Percentiles rank a stretch among this genome's conserved stretches.
These are phyloP conservation scores for Pisolithus sp. DNA, from an alignment of 768 basidiomycete species.

Conservation along the genomic window DNA sequence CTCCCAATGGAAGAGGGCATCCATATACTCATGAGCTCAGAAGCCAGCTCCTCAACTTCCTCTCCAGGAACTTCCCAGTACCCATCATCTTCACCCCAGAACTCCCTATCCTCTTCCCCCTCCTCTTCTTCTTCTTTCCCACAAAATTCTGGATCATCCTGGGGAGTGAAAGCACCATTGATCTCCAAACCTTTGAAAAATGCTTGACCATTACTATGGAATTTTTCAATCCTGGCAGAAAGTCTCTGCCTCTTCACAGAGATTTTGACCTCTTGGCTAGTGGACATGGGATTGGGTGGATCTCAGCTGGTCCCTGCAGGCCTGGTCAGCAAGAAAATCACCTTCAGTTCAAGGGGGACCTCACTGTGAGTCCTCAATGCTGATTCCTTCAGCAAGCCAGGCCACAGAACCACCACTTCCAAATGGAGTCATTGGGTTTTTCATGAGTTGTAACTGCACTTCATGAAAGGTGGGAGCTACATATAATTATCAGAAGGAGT, in stretches of 20 bases:
- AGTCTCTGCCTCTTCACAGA: background rate
- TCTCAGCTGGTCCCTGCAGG: background rate
- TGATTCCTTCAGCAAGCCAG: too few species aligned
- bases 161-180: background rate
- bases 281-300: background rate
- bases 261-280: background rate
- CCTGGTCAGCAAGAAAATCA: background rate
- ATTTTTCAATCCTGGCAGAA: background rate
- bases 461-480: background rate
- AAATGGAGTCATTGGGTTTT: too few species aligned
- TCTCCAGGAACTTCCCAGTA: background rate
- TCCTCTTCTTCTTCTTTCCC: background rate
- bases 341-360: background rate
- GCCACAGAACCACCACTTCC: too few species aligned
- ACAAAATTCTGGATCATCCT: background rate
- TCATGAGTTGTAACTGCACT: too few species aligned
- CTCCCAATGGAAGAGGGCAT: constrained; percentile 1
- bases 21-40: constrained; percentile 3
- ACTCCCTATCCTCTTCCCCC: background rate
- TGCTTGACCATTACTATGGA: background rate
- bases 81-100: background rate
- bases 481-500: background rate
- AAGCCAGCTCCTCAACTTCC: background rate
- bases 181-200: background rate
- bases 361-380: background rate